Evolutionary conservation across 2,329 filamentous ascomycete species (phyloP).

Genomic region (Epichloe brachyelytri): DNA sequence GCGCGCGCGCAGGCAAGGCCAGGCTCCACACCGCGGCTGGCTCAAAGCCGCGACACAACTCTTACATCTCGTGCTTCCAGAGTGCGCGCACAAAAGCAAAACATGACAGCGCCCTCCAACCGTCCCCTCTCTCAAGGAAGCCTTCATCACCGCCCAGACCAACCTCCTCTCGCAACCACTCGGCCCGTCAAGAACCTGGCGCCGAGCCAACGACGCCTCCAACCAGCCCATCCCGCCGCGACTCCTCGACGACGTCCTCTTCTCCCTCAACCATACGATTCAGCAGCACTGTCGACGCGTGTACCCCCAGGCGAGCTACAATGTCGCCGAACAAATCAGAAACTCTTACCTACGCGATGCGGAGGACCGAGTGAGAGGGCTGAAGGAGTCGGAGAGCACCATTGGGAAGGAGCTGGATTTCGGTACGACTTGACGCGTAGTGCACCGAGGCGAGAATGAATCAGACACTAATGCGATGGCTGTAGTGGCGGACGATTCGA

Average conservation of each 20-base stretch:
- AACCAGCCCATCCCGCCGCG: constrained; percentile 30
- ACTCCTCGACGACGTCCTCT: constrained; percentile 42
- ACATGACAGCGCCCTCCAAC: constrained; percentile 28
- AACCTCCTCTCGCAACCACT: constrained; percentile 49
- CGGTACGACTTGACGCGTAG: constrained; percentile 16
- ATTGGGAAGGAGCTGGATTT: constrained; percentile 31
- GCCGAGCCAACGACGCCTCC: constrained; percentile 30
- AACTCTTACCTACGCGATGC: constrained; percentile 42
- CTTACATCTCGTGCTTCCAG: no score
- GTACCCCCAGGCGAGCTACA: constrained; percentile 56
- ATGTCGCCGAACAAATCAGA: constrained; percentile 63
- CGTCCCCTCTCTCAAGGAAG: constrained; percentile 48
- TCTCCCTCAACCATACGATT: constrained; percentile 46
- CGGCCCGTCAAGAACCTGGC: constrained; percentile 41
- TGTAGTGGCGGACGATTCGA: constrained; percentile 28
- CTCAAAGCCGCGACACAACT: no score
- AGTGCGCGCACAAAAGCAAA: no score
- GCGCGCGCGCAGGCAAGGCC: background rate
- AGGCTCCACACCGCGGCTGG: background rate
- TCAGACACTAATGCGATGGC: background rate
- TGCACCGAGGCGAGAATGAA: background rate
- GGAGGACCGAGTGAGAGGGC: constrained; percentile 24
- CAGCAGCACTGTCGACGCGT: constrained; percentile 52
- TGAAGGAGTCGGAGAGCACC: constrained; percentile 23
- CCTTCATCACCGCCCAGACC: constrained; percentile 51